These are phyloP conservation scores for Solidago caesia DNA, from an alignment of 129 eudicot species.

Conservation along the genomic window DNA sequence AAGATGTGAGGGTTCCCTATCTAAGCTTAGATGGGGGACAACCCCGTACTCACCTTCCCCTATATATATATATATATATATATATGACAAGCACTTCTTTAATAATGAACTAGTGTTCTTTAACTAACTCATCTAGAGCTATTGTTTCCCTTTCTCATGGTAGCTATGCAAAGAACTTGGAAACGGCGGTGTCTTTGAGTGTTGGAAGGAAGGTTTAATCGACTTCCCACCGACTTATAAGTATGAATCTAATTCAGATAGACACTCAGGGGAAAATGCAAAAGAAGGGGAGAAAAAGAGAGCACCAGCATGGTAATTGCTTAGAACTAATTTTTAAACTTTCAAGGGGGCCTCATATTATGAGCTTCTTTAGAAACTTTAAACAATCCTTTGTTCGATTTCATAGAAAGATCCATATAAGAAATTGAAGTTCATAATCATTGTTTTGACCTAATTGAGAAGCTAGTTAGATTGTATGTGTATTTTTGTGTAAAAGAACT, in stretches of 20 bases:
- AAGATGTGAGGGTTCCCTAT: too few species aligned
- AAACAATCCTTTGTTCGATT: not conserved
- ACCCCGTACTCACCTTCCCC: too few species aligned
- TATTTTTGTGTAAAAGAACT: not conserved
- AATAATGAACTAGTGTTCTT: not conserved
- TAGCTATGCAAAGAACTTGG: constrained; percentile 75
- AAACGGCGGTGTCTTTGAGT: constrained; percentile 72
- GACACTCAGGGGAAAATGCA: constrained; percentile 73
- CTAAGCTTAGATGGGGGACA: too few species aligned
- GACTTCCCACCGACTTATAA: constrained; percentile 90
- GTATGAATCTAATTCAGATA: constrained; percentile 70
- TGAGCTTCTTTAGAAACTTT: not conserved
- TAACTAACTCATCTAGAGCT: not conserved
- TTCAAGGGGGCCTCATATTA: not conserved
- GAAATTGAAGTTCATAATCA: not conserved
- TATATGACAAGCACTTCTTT: not conserved
- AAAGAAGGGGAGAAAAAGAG: constrained; percentile 93
- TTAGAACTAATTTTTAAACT: not conserved
- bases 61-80: not conserved
- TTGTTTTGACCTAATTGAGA: constrained; percentile 5
- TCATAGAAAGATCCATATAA: not conserved
- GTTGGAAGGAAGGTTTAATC: constrained; percentile 88
- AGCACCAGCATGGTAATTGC: constrained; percentile 93
- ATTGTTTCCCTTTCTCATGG: not conserved
- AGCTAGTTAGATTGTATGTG: not conserved